Conservation (phyloP, 176 grass and related monocot genomes). For the Triticum timopheevii region DNA sequence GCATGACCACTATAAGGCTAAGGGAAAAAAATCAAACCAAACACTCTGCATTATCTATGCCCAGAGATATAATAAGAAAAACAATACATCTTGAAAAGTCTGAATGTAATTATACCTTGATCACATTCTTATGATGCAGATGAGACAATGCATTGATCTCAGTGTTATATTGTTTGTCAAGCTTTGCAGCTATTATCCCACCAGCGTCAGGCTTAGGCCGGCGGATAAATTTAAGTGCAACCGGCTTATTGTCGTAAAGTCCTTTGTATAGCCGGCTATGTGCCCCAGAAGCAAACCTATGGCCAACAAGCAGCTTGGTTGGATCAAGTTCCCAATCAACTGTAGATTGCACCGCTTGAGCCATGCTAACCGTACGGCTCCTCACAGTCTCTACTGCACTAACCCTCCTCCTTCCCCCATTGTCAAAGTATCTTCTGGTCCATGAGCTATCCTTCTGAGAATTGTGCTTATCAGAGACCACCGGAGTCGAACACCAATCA, state of each 20-base stretch:
- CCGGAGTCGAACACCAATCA: slow-evolving; percentile 18
- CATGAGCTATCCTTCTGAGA: slow-evolving; percentile 37
- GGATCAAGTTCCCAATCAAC: slow-evolving; percentile 60
- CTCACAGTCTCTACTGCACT: slow-evolving; percentile 38
- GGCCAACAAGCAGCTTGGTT: slow-evolving; percentile 54
- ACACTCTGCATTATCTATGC: neutral
- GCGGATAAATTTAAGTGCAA: slow-evolving; percentile 72
- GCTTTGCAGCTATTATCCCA: slow-evolving; percentile 47
- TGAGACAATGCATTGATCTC: slow-evolving; percentile 67
- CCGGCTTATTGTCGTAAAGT: slow-evolving; percentile 64
- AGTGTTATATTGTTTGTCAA: slow-evolving; percentile 70
- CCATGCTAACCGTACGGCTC: slow-evolving; percentile 36
- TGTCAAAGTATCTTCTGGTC: slow-evolving; percentile 41
- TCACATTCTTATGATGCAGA: slow-evolving; percentile 68
- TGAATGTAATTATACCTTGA: slow-evolving; percentile 51
- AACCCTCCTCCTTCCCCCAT: slow-evolving; percentile 50
- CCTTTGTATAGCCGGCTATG: slow-evolving; percentile 63
- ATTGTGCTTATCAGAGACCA: slow-evolving; percentile 30
- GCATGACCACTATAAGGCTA: neutral
- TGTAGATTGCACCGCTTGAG: slow-evolving; percentile 27
- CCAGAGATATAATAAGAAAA: neutral
- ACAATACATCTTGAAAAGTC: neutral
- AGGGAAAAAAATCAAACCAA: neutral
- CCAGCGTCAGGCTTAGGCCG: slow-evolving; percentile 58
- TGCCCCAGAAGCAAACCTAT: slow-evolving; percentile 60